These are phyloP conservation scores for Aspergillus avenaceus DNA, from an alignment of 495 filamentous ascomycete species.

Conservation along the genomic window DNA sequence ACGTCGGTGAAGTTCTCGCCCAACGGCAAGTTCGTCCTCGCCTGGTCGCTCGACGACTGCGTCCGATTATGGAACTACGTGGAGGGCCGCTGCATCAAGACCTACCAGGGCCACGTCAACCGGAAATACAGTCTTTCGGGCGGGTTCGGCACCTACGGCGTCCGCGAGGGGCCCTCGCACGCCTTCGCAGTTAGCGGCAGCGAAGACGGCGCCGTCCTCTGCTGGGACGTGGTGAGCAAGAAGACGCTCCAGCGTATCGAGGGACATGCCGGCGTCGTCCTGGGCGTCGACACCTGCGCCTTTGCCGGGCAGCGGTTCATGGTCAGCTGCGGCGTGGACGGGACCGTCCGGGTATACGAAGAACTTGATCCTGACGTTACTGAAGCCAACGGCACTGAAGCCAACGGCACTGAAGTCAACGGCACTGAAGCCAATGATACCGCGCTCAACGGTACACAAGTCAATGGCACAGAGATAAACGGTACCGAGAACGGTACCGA, in stretches of 20 bases:
- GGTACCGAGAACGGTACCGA: not conserved
- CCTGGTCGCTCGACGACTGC: conserved; percentile 85
- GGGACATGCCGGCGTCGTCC: conserved; percentile 73
- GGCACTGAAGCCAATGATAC: not conserved
- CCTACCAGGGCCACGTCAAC: conserved; percentile 92
- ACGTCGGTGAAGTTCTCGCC: conserved; percentile 89
- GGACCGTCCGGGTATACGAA: conserved; percentile 61
- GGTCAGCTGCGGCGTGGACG: conserved; percentile 62
- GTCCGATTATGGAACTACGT: conserved; percentile 94
- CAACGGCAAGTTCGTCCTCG: conserved; percentile 87
- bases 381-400: not conserved
- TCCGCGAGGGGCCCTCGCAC: conserved; percentile 31
- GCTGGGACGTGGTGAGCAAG: conserved; percentile 90
- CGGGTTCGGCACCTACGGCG: conserved; percentile 67
- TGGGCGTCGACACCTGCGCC: conserved; percentile 69
- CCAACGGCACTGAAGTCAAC: not conserved
- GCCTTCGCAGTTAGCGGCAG: conserved; percentile 77
- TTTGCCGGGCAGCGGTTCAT: conserved; percentile 38
- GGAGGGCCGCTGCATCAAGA: conserved; percentile 84
- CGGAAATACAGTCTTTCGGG: conserved; percentile 77
- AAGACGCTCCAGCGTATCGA: conserved; percentile 68
- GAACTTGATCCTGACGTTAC: too few relatives aligned
- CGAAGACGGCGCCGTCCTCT: conserved; percentile 77
- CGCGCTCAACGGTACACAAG: not conserved
- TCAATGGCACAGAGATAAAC: not conserved